Percentiles rank a stretch among this genome's conserved stretches.
These are phyloP conservation scores for Linum tenue DNA, from an alignment of 345 rosid species.

Conservation along the genomic window DNA sequence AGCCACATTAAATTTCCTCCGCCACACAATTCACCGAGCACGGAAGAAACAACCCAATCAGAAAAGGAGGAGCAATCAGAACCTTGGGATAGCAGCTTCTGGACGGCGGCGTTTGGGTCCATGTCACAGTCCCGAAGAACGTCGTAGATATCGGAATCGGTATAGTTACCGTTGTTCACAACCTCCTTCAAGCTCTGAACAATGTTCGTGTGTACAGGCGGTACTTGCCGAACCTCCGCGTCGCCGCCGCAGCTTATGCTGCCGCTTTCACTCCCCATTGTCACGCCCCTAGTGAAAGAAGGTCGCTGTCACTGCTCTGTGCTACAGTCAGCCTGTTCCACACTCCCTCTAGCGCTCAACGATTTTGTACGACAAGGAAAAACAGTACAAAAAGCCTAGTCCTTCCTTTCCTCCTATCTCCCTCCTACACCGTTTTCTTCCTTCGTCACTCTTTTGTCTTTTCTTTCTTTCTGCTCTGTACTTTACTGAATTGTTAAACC, in stretches of 20 bases:
- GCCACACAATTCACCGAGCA: not conserved
- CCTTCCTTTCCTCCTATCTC: no score
- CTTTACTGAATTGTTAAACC: no score
- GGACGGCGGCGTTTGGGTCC: conserved; percentile 44
- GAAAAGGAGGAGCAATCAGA: not conserved
- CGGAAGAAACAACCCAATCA: not conserved
- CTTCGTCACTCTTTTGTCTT: no score
- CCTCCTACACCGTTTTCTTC: no score
- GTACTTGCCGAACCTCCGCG: conserved; percentile 13
- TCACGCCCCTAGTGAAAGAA: no score
- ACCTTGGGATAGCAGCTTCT: conserved; percentile 53
- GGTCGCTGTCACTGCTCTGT: no score
- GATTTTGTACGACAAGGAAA: no score
- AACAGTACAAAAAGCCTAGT: no score
- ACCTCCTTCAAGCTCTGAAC: conserved; percentile 38
- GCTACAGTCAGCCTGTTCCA: not conserved
- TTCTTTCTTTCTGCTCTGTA: no score
- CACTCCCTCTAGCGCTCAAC: no score
- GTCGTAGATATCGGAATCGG: conserved; percentile 42
- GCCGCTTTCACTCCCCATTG: conserved; percentile 23
- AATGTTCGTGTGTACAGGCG: conserved; percentile 23
- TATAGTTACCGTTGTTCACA: conserved; percentile 15
- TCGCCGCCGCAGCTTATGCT: conserved; percentile 11
- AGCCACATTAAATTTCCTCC: not conserved
- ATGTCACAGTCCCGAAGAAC: conserved; percentile 38